phyloP scores from a whole-genome alignment of 2,329 filamentous ascomycete species.

The Madurella fahalii region DNA sequence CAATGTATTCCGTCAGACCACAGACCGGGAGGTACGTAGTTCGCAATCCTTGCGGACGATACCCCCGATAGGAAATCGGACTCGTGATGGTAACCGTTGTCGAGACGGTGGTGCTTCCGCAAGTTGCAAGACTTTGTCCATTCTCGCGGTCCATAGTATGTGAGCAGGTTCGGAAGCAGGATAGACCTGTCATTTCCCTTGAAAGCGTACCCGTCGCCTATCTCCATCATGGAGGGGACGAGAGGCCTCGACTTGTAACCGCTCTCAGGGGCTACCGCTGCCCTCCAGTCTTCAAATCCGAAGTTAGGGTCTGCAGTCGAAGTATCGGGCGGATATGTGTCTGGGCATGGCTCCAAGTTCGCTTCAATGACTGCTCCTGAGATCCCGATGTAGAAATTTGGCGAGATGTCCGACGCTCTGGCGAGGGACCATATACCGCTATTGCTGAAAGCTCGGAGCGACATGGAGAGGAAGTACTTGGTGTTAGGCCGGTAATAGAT shows the following conservation, averaged over 20 bases:
- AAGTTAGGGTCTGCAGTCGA: constrained; percentile 22
- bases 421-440: constrained; percentile 44
- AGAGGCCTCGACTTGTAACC: constrained; percentile 15
- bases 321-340: constrained; percentile 3
- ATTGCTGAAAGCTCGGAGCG: constrained; percentile 19
- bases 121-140: neutral
- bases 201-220: constrained; percentile 21
- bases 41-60: too few species aligned
- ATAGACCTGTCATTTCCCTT: constrained; percentile 21
- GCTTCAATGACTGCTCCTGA: constrained; percentile 46
- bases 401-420: constrained; percentile 43
- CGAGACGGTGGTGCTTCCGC: constrained; percentile 25
- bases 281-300: constrained; percentile 19
- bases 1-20: too few species aligned
- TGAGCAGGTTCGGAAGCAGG: constrained; percentile 21
- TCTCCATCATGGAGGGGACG: constrained; percentile 23
- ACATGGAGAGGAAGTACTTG: constrained; percentile 41
- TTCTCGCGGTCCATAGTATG: constrained; percentile 13
- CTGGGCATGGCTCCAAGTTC: constrained; percentile 26
- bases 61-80: too few species aligned
- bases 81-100: constrained; percentile 21
- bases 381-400: constrained; percentile 48
- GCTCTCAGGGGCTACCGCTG: neutral
- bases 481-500: constrained; percentile 48
- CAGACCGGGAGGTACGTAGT: too few species aligned